Percentiles rank a stretch among this genome's conserved stretches.
Conservation (phyloP, 495 filamentous ascomycete genomes). For the Lepidopterella palustris region DNA sequence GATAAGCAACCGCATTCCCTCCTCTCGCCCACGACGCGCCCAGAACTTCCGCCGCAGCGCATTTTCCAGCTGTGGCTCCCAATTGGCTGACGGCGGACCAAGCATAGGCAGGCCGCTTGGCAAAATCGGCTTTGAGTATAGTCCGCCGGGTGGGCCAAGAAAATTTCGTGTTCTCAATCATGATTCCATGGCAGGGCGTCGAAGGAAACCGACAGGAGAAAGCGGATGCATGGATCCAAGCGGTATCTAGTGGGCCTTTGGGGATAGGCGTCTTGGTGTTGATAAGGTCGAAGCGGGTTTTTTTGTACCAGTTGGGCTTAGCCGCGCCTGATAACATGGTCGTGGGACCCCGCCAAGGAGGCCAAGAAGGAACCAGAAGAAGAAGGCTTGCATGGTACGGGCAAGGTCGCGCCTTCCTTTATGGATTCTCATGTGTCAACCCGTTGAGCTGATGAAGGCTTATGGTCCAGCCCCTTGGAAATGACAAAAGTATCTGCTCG, state of each 20-base stretch:
- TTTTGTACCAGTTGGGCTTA: not conserved
- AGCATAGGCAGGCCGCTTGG: not conserved
- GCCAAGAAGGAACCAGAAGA: not conserved
- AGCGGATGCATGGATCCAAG: not conserved
- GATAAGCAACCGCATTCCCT: not conserved
- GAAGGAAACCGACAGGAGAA: not conserved
- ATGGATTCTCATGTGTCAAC: no score
- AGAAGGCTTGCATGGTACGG: not conserved
- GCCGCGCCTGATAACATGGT: not conserved
- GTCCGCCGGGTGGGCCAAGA: slow-evolving; percentile 1
- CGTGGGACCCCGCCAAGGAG: not conserved
- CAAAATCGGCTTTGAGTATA: not conserved
- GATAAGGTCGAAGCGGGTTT: not conserved
- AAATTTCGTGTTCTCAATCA: not conserved
- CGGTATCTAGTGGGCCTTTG: not conserved
- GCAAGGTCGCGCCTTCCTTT: no score
- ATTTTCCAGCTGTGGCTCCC: not conserved
- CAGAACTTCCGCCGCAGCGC: not conserved
- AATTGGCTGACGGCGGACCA: not conserved
- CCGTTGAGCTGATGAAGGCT: no score
- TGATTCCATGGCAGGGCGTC: not conserved
- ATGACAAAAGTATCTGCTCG: no score
- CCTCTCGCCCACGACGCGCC: not conserved
- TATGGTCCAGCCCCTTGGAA: no score
- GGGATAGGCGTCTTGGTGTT: slow-evolving; percentile 1